phyloP scores from a whole-genome alignment of 805 yeast species.

The Myxozyma kluyveri region DNA sequence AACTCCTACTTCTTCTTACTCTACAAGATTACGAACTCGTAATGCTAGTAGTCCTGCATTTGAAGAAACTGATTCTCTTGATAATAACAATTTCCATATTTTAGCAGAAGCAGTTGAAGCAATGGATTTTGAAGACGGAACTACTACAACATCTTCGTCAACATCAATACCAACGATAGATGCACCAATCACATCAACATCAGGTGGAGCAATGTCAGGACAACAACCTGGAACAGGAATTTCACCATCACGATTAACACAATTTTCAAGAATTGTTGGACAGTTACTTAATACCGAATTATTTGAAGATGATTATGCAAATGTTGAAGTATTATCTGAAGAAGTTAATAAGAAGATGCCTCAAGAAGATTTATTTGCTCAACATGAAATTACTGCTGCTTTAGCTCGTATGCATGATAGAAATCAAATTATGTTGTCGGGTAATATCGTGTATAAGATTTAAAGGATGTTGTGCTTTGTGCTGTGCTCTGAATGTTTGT shows the following conservation, averaged over 20 bases:
- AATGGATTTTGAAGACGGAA: constrained; percentile 30
- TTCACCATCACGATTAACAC: constrained; percentile 51
- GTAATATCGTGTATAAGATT: constrained; percentile 37
- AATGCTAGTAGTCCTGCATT: background rate
- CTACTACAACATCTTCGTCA: constrained; percentile 9
- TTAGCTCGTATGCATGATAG: constrained; percentile 38
- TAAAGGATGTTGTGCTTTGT: constrained; percentile 13
- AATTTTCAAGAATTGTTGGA: constrained; percentile 49
- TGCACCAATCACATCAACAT: too few relatives aligned
- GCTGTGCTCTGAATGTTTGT: background rate
- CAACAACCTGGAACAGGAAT: constrained; percentile 40
- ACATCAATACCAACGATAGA: too few relatives aligned
- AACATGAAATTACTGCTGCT: constrained; percentile 42
- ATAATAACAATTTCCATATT: constrained; percentile 19
- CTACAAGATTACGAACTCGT: background rate
- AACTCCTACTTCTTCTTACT: background rate
- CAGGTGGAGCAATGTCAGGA: constrained; percentile 12
- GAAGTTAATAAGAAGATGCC: constrained; percentile 47
- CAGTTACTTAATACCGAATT: constrained; percentile 46
- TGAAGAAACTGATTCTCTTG: constrained; percentile 2
- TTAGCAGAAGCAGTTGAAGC: constrained; percentile 26
- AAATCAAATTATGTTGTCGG: constrained; percentile 41
- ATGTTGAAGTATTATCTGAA: constrained; percentile 41
- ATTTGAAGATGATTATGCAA: constrained; percentile 45
- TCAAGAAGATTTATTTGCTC: constrained; percentile 41